Evolutionary conservation across 257 asterid genomes (phyloP).

Genomic region (Gynochthodes officinalis): DNA sequence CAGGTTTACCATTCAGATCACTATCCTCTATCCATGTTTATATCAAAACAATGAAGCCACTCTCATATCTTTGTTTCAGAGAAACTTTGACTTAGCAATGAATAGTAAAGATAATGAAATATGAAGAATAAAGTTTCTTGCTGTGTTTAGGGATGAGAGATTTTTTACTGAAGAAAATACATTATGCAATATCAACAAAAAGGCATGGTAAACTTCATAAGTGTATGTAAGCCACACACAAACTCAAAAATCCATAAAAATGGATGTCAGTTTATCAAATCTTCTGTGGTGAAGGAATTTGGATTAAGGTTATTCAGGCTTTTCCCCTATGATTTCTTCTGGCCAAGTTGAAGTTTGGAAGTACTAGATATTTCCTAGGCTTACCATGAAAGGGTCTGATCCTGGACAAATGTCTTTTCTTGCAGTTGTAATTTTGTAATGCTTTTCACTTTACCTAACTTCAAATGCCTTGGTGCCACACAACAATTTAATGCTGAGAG

Average conservation of each 20-base stretch:
- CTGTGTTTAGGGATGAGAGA: not conserved
- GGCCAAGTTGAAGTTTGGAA: too few relatives aligned
- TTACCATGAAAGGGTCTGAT: not conserved
- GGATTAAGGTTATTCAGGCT: too few relatives aligned
- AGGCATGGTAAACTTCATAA: too few relatives aligned
- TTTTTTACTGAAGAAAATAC: not conserved
- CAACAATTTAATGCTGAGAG: not conserved
- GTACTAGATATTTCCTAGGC: too few relatives aligned
- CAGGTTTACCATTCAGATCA: not conserved
- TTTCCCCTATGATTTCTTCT: too few relatives aligned
- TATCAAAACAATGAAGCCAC: not conserved
- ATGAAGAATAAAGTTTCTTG: not conserved
- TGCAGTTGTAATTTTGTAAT: too few relatives aligned
- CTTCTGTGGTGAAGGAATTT: too few relatives aligned
- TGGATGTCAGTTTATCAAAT: too few relatives aligned
- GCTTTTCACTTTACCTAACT: not conserved
- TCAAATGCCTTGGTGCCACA: not conserved
- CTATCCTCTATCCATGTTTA: not conserved
- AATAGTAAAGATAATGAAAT: not conserved
- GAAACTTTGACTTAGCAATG: not conserved
- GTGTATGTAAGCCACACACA: too few relatives aligned
- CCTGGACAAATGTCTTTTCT: too few relatives aligned
- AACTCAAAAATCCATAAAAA: too few relatives aligned
- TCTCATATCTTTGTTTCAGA: not conserved
- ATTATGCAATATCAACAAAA: not conserved